Conservation (phyloP, 2,329 filamentous ascomycete species). For the Aureobasidium lini region DNA sequence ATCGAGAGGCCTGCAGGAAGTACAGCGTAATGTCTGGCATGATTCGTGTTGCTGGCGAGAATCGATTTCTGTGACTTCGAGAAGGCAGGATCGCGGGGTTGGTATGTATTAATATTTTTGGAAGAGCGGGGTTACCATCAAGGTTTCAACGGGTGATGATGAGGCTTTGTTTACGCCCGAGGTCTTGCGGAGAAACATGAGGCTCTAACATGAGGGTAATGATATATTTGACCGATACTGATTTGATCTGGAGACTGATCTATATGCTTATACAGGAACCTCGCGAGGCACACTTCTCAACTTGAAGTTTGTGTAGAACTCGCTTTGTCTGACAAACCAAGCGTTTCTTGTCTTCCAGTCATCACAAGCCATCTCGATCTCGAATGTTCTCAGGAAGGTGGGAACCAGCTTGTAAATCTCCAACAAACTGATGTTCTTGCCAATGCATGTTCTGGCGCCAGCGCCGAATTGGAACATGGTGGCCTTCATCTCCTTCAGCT, state of each 20-base stretch:
- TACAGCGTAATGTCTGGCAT: constrained; percentile 34
- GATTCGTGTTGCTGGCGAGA: background rate
- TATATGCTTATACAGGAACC: background rate
- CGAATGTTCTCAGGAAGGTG: constrained; percentile 57
- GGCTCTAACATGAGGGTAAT: background rate
- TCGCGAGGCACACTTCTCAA: constrained; percentile 21
- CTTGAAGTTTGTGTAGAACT: constrained; percentile 39
- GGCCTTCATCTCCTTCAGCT: constrained; percentile 59
- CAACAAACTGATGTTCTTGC: constrained; percentile 45
- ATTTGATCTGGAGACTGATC: background rate
- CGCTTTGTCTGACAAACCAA: constrained; percentile 45
- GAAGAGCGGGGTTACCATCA: constrained; percentile 10
- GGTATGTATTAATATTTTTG: background rate
- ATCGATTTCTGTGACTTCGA: background rate
- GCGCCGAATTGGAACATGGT: constrained; percentile 63
- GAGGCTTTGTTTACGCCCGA: background rate
- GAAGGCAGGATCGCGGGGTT: background rate
- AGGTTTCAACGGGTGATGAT: background rate
- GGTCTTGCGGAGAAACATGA: background rate
- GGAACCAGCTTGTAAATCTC: constrained; percentile 47
- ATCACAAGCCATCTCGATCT: constrained; percentile 38
- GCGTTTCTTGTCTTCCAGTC: constrained; percentile 46
- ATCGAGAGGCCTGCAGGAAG: constrained; percentile 41
- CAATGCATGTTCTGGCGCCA: constrained; percentile 60
- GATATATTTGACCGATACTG: background rate